Evolutionary conservation across 2,329 filamentous ascomycete species (phyloP), one percentile per base, ranked within the genome.

Genomic region (Graphium sp.): DNA sequence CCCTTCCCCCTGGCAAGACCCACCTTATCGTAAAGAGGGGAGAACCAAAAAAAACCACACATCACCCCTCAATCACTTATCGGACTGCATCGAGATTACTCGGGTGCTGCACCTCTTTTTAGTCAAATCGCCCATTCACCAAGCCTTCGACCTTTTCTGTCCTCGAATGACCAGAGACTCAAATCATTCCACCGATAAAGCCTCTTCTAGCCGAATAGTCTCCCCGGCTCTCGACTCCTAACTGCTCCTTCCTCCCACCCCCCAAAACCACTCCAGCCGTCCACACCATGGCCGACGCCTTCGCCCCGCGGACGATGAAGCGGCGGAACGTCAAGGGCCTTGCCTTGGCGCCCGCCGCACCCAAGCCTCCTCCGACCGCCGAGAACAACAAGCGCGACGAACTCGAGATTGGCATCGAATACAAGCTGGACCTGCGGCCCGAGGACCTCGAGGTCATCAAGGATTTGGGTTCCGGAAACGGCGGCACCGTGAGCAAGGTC

Each of bases 251-350:
- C 28, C 16, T 27, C 17, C 28, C 18, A 30, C 24, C 32, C 24
- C 24, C 25, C 14, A 25, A 18, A 30, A 23, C 8, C 31, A 37
- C 41, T n/a, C n/a, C n/a, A n/a, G n/a, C n/a, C n/a, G n/a, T n/a
- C n/a, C n/a, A n/a, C 49, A 51, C 39, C 48, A 76, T 76, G 72
- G 63, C 65, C 42, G 70, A 74, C 44, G 46, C 56, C 19, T 74
- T 74, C 41, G 66, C 67, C 37, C 67, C 67, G 55, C 69, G 70
- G 55, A 91, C 89, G 36, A 79, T 98, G 75, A 95, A 94, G 74
- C 78, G 87, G 65, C 94, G 95, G 71, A 98, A 98, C 52, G 79
- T 92, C 54, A 95, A 95, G 60, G 87, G 85, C 21, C 75, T 98
- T 28, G 85, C 84, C 40, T 64, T 98, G 47, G 85, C 73, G 44